These are phyloP conservation scores for Amanita pallidorosea DNA, from an alignment of 768 basidiomycete genomes.

Conservation along the genomic window DNA sequence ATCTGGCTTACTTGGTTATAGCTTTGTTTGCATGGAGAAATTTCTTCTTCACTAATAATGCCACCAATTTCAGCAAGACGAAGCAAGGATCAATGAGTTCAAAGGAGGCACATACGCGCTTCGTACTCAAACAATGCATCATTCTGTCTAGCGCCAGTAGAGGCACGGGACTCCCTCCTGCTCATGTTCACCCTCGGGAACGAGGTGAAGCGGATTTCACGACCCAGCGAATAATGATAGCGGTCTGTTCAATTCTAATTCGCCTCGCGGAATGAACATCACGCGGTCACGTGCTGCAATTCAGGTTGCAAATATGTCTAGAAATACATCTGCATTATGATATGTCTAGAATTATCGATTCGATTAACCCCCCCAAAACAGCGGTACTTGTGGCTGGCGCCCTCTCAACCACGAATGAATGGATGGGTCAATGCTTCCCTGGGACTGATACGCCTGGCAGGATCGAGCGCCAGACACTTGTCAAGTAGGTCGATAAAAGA, in stretches of 20 bases:
- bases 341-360: too few relatives aligned
- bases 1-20: constrained; percentile 66
- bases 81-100: constrained; percentile 6
- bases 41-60: constrained; percentile 76
- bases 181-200: constrained; percentile 30
- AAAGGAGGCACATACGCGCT: constrained; percentile 47
- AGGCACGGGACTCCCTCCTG: constrained; percentile 54
- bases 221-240: background rate
- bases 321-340: too few relatives aligned
- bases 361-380: too few relatives aligned
- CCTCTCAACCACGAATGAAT: constrained; percentile 51
- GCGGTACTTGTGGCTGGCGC: too few relatives aligned
- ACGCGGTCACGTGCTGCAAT: background rate
- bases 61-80: constrained; percentile 20
- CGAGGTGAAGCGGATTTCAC: constrained; percentile 9
- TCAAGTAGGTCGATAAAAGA: constrained; percentile 88
- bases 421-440: constrained; percentile 83
- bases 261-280: background rate
- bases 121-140: constrained; percentile 80
- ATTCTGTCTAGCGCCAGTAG: constrained; percentile 56
- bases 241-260: background rate
- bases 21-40: constrained; percentile 86
- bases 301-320: background rate
- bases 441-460: constrained; percentile 77
- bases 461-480: constrained; percentile 82